Evolutionary conservation across 1,284 basidiomycete genomes (phyloP).

Genomic region (Sanghuangporus baumii): DNA sequence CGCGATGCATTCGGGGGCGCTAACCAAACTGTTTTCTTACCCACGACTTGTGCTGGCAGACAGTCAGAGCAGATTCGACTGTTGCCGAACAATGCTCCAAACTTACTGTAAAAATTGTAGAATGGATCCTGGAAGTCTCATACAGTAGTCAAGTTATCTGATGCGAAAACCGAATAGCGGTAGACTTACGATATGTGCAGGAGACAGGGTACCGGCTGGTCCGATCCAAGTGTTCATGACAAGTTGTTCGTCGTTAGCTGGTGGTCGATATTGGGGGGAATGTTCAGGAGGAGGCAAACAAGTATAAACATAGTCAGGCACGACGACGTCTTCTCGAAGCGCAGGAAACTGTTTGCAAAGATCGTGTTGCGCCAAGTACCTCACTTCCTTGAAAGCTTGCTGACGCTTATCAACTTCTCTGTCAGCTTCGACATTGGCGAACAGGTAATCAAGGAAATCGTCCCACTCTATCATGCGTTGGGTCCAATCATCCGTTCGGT

Average conservation of each 20-base stretch:
- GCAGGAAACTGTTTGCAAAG: conserved; percentile 82
- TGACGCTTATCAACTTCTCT: conserved; percentile 20
- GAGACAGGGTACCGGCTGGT: conserved; percentile 69
- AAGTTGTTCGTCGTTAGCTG: conserved; percentile 61
- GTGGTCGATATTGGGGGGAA: conserved; percentile 55
- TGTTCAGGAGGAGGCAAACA: conserved; percentile 43
- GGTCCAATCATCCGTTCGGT: conserved; percentile 77
- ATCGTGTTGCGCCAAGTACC: conserved; percentile 93
- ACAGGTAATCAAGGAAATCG: conserved; percentile 58
- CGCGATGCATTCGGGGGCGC: conserved; percentile 60
- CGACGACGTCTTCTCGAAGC: conserved; percentile 65
- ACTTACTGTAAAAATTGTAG: conserved; percentile 83
- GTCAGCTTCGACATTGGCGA: conserved; percentile 29
- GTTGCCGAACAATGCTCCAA: background rate
- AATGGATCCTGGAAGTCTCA: conserved; percentile 74
- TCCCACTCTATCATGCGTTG: conserved; percentile 80
- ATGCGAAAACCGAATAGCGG: conserved; percentile 14
- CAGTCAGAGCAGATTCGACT: background rate
- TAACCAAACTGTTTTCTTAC: conserved; percentile 89
- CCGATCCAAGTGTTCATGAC: conserved; percentile 90
- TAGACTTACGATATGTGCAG: conserved; percentile 82
- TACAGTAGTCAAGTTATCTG: background rate
- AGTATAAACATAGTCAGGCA: conserved; percentile 88
- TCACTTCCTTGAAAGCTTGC: conserved; percentile 21
- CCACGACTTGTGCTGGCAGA: conserved; percentile 76